These are phyloP conservation scores for Phylloporus sp. DNA, from an alignment of 1,284 basidiomycete species.

Conservation along the genomic window DNA sequence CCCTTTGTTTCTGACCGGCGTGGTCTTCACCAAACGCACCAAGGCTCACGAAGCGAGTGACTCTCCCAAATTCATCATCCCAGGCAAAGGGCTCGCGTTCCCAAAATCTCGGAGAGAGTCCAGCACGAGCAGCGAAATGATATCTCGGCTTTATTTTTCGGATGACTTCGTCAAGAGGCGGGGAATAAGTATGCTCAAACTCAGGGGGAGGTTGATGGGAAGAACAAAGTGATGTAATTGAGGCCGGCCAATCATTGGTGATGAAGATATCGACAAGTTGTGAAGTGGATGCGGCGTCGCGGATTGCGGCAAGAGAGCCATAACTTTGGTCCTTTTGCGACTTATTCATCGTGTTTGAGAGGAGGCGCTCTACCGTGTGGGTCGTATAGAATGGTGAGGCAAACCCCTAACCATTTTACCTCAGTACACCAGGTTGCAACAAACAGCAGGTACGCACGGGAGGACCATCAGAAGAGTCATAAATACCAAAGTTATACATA, in stretches of 20 bases:
- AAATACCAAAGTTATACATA: slow-evolving; percentile 67
- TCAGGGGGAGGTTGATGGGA: slow-evolving; percentile 52
- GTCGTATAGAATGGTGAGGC: slow-evolving; percentile 72
- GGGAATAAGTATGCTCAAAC: slow-evolving; percentile 49
- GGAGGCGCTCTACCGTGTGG: slow-evolving; percentile 72
- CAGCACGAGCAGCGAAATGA: slow-evolving; percentile 72
- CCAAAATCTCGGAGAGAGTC: slow-evolving; percentile 76
- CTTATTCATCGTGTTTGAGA: slow-evolving; percentile 65
- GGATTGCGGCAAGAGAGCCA: slow-evolving; percentile 70
- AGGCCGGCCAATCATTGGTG: slow-evolving; percentile 78
- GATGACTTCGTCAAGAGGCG: slow-evolving; percentile 72
- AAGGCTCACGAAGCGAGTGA: slow-evolving; percentile 82
- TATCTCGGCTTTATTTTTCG: slow-evolving; percentile 73
- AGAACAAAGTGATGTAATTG: slow-evolving; percentile 68
- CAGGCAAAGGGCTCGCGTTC: slow-evolving; percentile 90
- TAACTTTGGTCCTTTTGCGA: slow-evolving; percentile 50
- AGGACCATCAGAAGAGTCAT: slow-evolving; percentile 56
- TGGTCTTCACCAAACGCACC: slow-evolving; percentile 78
- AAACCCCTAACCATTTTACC: slow-evolving; percentile 55
- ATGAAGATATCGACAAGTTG: slow-evolving; percentile 83
- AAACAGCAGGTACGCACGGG: slow-evolving; percentile 49
- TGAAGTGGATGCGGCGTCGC: slow-evolving; percentile 59
- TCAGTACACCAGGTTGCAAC: slow-evolving; percentile 3
- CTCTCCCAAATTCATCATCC: slow-evolving; percentile 69
- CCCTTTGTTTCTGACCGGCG: slow-evolving; percentile 76